Conservation (phyloP, 2,329 filamentous ascomycete genomes). For the Exserohilum turcica region DNA sequence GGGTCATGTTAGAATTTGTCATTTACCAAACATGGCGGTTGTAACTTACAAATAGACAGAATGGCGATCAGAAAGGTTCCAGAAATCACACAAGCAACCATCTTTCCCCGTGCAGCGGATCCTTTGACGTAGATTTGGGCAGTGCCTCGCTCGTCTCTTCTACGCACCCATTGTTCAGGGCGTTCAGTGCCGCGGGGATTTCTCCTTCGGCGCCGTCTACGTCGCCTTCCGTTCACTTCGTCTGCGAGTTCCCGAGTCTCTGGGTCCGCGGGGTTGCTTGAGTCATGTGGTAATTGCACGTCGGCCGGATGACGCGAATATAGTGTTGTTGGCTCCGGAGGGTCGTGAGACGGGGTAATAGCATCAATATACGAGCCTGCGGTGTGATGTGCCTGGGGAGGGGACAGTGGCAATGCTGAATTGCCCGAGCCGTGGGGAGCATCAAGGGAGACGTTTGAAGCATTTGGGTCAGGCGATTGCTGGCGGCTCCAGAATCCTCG, state of each 20-base stretch:
- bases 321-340: constrained; percentile 26
- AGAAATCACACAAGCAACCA: constrained; percentile 63
- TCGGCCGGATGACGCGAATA: constrained; percentile 43
- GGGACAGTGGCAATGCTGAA: constrained; percentile 34
- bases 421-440: constrained; percentile 32
- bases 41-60: constrained; percentile 69
- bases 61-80: constrained; percentile 65
- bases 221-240: constrained; percentile 49
- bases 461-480: constrained; percentile 30
- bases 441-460: constrained; percentile 23
- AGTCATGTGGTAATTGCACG: constrained; percentile 27
- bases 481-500: constrained; percentile 41
- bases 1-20: background rate
- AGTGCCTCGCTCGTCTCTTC: constrained; percentile 22
- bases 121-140: constrained; percentile 28
- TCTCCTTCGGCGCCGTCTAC: constrained; percentile 42
- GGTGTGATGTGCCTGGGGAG: constrained; percentile 35
- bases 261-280: constrained; percentile 54
- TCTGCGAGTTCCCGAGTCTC: constrained; percentile 57
- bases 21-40: background rate
- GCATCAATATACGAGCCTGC: constrained; percentile 43
- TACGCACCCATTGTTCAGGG: constrained; percentile 36
- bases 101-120: constrained; percentile 39
- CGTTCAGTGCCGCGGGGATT: constrained; percentile 29
- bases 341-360: constrained; percentile 34